Conservation (phyloP, 352 stramenopile species). For the Saprolegnia parasitica region DNA sequence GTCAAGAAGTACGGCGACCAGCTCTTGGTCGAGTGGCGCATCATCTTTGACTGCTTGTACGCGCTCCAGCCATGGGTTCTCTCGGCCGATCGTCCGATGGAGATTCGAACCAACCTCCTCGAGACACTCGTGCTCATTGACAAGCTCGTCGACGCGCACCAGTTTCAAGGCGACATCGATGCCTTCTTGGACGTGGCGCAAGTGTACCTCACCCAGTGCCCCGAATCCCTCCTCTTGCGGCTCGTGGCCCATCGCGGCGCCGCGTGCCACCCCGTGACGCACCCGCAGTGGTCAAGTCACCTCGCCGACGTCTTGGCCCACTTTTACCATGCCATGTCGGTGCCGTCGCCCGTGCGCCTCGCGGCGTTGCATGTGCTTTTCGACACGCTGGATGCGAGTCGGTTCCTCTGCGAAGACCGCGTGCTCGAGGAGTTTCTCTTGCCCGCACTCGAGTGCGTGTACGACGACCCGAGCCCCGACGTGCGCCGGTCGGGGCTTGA, state of each 20-base stretch:
- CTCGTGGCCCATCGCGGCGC: slow-evolving; percentile 62
- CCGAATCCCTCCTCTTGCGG: slow-evolving; percentile 50
- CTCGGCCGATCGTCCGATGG: slow-evolving; percentile 53
- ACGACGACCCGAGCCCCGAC: slow-evolving; percentile 56
- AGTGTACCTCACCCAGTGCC: slow-evolving; percentile 61
- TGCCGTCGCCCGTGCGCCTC: slow-evolving; percentile 50
- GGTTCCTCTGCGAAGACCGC: slow-evolving; percentile 77
- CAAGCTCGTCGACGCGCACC: slow-evolving; percentile 52
- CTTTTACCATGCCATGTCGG: slow-evolving; percentile 55
- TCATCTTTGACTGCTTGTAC: slow-evolving; percentile 75
- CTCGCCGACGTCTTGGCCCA: slow-evolving; percentile 48
- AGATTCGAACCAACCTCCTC: slow-evolving; percentile 67
- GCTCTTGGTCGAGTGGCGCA: slow-evolving; percentile 77
- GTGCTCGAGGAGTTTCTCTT: slow-evolving; percentile 82
- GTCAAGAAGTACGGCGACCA: slow-evolving; percentile 82
- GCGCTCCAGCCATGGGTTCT: slow-evolving; percentile 64
- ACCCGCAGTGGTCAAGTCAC: slow-evolving; percentile 59
- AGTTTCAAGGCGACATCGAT: slow-evolving; percentile 52
- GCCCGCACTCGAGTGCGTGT: slow-evolving; percentile 57
- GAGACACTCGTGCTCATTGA: slow-evolving; percentile 72
- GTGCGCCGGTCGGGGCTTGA: slow-evolving; percentile 56
- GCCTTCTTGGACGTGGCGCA: slow-evolving; percentile 74
- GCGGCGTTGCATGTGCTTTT: slow-evolving; percentile 66
- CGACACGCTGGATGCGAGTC: slow-evolving; percentile 66
- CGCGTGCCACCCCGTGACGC: slow-evolving; percentile 55